phyloP scores from a whole-genome alignment of 2,329 filamentous ascomycete genomes.

The Cyanodermella asteris region DNA sequence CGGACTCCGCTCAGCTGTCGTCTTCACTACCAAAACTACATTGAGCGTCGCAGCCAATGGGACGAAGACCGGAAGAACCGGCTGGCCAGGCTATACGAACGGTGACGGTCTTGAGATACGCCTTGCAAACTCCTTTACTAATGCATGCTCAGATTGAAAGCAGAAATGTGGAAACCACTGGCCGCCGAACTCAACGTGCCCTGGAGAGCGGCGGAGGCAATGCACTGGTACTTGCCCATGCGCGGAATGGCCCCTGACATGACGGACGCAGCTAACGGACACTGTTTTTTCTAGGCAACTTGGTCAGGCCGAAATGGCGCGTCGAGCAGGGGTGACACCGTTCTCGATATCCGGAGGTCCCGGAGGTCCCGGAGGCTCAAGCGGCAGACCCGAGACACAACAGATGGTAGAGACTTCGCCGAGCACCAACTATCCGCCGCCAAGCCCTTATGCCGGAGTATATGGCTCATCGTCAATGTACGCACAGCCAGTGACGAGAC shows the following conservation, averaged over 20 bases:
- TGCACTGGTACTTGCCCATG: no score
- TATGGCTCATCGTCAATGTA: no score
- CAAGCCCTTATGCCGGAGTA: no score
- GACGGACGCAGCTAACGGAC: no score
- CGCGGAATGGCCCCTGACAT: no score
- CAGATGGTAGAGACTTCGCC: no score
- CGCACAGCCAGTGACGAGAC: no score
- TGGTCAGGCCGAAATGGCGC: conserved; percentile 82
- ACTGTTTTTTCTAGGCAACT: no score
- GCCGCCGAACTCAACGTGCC: conserved; percentile 88
- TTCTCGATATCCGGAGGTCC: conserved; percentile 41
- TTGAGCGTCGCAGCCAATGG: conserved; percentile 83
- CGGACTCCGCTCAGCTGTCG: conserved; percentile 86
- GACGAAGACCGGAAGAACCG: conserved; percentile 97
- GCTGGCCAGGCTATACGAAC: conserved; percentile 79
- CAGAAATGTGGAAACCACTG: conserved; percentile 93
- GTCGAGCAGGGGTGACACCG: conserved; percentile 69
- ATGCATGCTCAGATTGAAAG: conserved; percentile 78
- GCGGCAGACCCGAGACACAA: no score
- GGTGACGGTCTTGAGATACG: conserved; percentile 45
- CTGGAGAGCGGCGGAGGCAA: conserved; percentile 86
- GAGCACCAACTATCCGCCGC: no score
- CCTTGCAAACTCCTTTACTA: no score
- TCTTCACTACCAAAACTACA: conserved; percentile 90
- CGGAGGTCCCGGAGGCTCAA: no score